These are phyloP conservation scores for Mesotaenium endlicherianum DNA, from an alignment of 139 green algal genomes.

Conservation along the genomic window DNA sequence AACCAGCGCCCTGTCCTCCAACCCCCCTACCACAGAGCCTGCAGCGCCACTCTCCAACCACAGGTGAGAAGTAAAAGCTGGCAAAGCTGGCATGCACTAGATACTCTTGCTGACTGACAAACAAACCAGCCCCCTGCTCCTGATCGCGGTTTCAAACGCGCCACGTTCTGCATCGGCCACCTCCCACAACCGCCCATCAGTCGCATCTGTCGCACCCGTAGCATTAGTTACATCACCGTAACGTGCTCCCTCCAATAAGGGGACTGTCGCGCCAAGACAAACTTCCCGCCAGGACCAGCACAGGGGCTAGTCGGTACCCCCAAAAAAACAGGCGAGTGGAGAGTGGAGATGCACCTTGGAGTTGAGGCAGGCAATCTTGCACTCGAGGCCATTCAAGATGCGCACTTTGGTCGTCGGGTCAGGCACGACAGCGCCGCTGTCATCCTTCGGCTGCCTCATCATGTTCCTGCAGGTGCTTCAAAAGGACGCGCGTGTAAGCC, in stretches of 20 bases:
- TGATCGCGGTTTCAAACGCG: too few relatives aligned
- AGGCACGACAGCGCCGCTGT: too few relatives aligned
- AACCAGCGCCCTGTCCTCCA: too few relatives aligned
- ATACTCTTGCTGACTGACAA: background rate
- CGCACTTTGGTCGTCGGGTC: too few relatives aligned
- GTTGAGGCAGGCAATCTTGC: constrained; percentile 80
- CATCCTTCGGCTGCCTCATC: too few relatives aligned
- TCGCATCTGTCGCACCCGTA: background rate
- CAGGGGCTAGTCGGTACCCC: background rate
- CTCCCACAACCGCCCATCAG: background rate
- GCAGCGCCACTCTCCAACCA: background rate
- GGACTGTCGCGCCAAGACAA: background rate
- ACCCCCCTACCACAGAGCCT: background rate
- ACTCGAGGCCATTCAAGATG: constrained; percentile 86
- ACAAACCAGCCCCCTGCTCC: too few relatives aligned
- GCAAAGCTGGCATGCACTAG: background rate
- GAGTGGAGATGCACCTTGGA: constrained; percentile 50
- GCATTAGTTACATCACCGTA: background rate
- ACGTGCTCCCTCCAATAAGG: too few relatives aligned
- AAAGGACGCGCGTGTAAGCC: too few relatives aligned
- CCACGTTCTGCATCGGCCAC: background rate
- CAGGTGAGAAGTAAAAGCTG: background rate
- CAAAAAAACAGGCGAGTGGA: background rate
- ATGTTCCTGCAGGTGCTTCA: too few relatives aligned
- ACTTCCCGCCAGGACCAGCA: background rate